Evolutionary conservation across 345 rosid species (phyloP).

Genomic region (Streptanthus diversifolius): DNA sequence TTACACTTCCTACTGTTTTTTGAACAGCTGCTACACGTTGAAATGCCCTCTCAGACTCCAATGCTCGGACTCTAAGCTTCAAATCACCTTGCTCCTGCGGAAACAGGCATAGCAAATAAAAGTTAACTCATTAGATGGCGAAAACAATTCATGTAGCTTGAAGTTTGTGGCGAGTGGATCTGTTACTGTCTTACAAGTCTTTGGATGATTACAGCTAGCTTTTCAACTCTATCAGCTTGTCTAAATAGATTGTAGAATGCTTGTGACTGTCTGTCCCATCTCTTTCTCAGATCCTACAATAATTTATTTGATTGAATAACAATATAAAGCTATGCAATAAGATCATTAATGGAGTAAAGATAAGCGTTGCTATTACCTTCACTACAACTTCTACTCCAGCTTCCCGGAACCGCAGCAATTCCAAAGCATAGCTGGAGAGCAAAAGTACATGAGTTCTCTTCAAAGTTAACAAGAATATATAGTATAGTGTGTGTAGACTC

Average conservation of each 20-base stretch:
- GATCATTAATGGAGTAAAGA: slow-evolving; percentile 11
- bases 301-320: slow-evolving; percentile 9
- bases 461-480: slow-evolving; percentile 10
- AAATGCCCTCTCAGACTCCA: slow-evolving; percentile 94
- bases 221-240: slow-evolving; percentile 94
- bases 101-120: background rate
- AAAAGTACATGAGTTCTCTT: slow-evolving; percentile 25
- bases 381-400: slow-evolving; percentile 91
- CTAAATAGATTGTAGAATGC: slow-evolving; percentile 93
- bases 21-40: slow-evolving; percentile 95
- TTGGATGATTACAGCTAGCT: slow-evolving; percentile 78
- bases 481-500: slow-evolving; percentile 33
- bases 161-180: background rate
- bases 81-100: slow-evolving; percentile 95
- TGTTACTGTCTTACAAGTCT: slow-evolving; percentile 55
- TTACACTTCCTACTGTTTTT: slow-evolving; percentile 87
- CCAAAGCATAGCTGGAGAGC: slow-evolving; percentile 77
- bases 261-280: slow-evolving; percentile 94
- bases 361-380: slow-evolving; percentile 51
- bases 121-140: background rate
- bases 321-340: background rate
- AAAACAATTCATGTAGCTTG: background rate
- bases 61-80: slow-evolving; percentile 87
- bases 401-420: slow-evolving; percentile 82
- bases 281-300: slow-evolving; percentile 76